A percentile compares a stretch with the other conserved stretches of the same genome.
These are phyloP conservation scores for Cladosporium sp. DNA, from an alignment of 2,329 filamentous ascomycete species.

Conservation along the genomic window DNA sequence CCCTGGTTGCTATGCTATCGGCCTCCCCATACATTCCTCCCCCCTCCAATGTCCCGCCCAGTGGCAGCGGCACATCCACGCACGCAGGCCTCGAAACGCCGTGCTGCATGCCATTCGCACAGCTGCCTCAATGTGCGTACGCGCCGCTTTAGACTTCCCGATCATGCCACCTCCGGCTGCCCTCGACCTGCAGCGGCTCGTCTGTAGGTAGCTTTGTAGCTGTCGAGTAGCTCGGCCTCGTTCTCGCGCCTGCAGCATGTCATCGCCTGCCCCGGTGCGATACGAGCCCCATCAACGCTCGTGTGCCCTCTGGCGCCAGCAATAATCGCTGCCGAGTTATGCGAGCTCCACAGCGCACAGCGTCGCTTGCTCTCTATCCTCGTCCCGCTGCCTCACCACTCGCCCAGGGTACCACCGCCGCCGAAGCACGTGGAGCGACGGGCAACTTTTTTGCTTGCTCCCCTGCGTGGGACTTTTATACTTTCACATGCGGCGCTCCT, in stretches of 20 bases:
- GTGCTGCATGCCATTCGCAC: neutral
- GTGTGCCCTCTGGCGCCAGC: neutral
- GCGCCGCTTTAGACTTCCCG: slow-evolving; percentile 7
- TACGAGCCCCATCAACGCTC: slow-evolving; percentile 6
- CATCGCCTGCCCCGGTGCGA: slow-evolving; percentile 1
- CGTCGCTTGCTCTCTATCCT: neutral
- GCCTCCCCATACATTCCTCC: neutral
- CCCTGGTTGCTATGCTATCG: neutral
- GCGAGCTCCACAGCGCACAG: neutral
- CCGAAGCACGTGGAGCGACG: slow-evolving; percentile 2
- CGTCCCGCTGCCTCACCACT: neutral
- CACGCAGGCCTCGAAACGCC: neutral
- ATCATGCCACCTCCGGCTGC: neutral
- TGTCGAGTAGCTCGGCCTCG: neutral
- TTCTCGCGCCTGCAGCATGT: slow-evolving; percentile 1
- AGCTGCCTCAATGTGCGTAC: neutral
- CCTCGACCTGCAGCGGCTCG: slow-evolving; percentile 1
- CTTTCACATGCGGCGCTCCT: neutral
- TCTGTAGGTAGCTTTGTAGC: slow-evolving; percentile 1
- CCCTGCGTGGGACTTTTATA: slow-evolving; percentile 7
- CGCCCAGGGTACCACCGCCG: neutral
- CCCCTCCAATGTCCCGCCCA: neutral
- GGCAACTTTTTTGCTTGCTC: slow-evolving; percentile 7
- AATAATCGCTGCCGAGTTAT: neutral
- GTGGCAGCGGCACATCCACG: too few relatives aligned